phyloP scores from a whole-genome alignment of 352 stramenopile species.

The Phytophthora ramorum region DNA sequence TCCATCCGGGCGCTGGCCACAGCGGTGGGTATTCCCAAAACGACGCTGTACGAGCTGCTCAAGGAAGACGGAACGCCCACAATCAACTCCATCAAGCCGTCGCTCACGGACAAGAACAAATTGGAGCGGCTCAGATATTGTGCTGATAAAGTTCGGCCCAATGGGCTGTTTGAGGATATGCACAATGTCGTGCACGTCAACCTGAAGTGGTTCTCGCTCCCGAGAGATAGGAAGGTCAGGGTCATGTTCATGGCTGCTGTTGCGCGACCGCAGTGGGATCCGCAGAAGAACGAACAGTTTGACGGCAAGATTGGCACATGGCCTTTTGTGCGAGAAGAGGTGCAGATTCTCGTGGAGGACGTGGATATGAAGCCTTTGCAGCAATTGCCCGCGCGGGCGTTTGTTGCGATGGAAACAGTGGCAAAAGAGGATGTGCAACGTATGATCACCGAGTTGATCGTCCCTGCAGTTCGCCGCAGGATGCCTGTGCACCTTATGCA shows the following conservation, averaged over 20 bases:
- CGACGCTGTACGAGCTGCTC: conserved; percentile 49
- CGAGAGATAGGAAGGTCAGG: conserved; percentile 43
- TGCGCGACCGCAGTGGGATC: conserved; percentile 50
- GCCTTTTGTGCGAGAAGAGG: conserved; percentile 43
- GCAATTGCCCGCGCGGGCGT: conserved; percentile 1
- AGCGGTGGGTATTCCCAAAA: conserved; percentile 54
- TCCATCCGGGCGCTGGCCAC: conserved; percentile 50
- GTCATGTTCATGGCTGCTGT: conserved; percentile 59
- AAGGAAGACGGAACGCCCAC: conserved; percentile 41
- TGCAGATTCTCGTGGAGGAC: neutral
- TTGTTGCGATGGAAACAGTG: conserved; percentile 42
- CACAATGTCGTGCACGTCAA: conserved; percentile 54
- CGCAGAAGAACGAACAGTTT: conserved; percentile 39
- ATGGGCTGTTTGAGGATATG: conserved; percentile 53
- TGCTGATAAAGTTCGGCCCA: conserved; percentile 37
- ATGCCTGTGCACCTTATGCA: conserved; percentile 44
- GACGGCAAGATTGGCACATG: conserved; percentile 57
- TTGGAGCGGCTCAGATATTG: conserved; percentile 47
- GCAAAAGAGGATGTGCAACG: conserved; percentile 52
- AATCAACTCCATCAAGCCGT: conserved; percentile 51
- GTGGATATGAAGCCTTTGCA: conserved; percentile 4
- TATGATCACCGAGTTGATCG: conserved; percentile 45
- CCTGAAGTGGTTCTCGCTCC: conserved; percentile 54
- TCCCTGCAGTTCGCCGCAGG: conserved; percentile 41
- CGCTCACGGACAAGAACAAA: conserved; percentile 54